Evolutionary conservation across 2,329 filamentous ascomycete species (phyloP), one percentile per base, ranked within the genome.

Genomic region (Aureobasidium vineae): DNA sequence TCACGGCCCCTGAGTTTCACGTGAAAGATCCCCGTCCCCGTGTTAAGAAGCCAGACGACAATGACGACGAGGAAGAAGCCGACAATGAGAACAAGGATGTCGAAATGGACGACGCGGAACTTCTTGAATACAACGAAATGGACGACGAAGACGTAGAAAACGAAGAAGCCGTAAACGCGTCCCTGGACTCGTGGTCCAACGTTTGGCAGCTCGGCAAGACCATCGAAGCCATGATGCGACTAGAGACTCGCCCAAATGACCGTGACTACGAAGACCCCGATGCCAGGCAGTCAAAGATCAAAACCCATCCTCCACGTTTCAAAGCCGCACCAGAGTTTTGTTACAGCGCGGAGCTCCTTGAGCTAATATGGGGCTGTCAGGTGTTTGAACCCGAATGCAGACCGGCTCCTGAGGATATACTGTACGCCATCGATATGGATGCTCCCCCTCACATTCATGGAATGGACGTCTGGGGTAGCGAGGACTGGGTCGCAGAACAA

Each of bases 211-310:
- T 60, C 4, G 56, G 56, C 41, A 28, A 28, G 10, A n/a, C n/a
- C 13, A 47, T 60, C 26, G 56, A 60, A 47, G 19, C 15, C 28
- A 21, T 60, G 56, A 60, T 60, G 56, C 56, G 56, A 36, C 15
- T 23, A 36, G 23, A 31, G 21, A 21, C n/a, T 10, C 33, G 41
- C 26, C 23, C 26, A 5, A 13, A 41, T 2, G 53, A 40, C 21
- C n/a, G 21, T 23, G 36, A 57, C 6, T 57, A 36, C 36, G 21
- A 26, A 10, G 36, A 41, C 28, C 10, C 23, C 5, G 16, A 19
- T 13, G 31, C 41, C 53, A 40, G 23, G 28, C 36, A 57, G n/a
- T 57, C 53, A 19, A 5, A 26, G 3, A 41, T 57, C 15, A 23
- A 57, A 19, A 19, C 10, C 15, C 21, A 40, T 28, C 53, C 47